Evolutionary conservation across 306 rosid species (phyloP), one percentile per base, ranked within the genome.

Genomic region (Acmispon strigosus): DNA sequence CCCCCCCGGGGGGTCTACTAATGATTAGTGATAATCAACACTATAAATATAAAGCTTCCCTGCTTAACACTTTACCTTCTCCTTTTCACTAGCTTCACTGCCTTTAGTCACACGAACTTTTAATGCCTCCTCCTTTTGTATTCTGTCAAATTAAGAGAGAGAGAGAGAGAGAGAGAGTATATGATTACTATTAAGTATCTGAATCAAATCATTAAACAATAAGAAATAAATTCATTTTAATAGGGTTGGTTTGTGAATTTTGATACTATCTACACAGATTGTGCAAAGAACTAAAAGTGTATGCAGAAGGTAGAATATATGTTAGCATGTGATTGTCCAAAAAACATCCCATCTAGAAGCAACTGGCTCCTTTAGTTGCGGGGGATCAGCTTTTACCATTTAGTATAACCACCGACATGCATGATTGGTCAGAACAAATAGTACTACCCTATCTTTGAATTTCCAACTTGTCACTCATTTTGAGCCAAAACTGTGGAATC

Each of bases 111-210:
- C 84, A 16, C 99, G 96, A 79, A 95, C 99, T 66, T 91, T 87
- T 37, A 95, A 66, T 12, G 99, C 96, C 80, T 95, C 99, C 86
- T 89, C 97, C 54, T 91, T 87, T 68, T 95, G 99, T 20, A 73
- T 51, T 78, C 99, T 95, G 76, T 69, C 76, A 80, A 75, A 76
- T 67, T 62, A 34, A 7, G 56, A 50, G 41, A 59, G 64, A 39
- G 53, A 74, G 18, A 3, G 22, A 62, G 58, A 54, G 29, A 51
- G 63, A 44, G 43, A 69, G 34, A 3, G 5, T 36, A 41, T 50
- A 53, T 4, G 7, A 29, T 67, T 34, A 48, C 42, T 57, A 18
- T 43, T 56, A n/a, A n/a, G 56, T 24, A 76, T 65, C 69, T 17
- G 57, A 62, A 68, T 53, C 63, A 52, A 66, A 78, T 41, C 36